Percentiles rank a stretch among this genome's conserved stretches.
Conservation (phyloP, 352 stramenopile genomes). For the Phytophthora hybrid region DNA sequence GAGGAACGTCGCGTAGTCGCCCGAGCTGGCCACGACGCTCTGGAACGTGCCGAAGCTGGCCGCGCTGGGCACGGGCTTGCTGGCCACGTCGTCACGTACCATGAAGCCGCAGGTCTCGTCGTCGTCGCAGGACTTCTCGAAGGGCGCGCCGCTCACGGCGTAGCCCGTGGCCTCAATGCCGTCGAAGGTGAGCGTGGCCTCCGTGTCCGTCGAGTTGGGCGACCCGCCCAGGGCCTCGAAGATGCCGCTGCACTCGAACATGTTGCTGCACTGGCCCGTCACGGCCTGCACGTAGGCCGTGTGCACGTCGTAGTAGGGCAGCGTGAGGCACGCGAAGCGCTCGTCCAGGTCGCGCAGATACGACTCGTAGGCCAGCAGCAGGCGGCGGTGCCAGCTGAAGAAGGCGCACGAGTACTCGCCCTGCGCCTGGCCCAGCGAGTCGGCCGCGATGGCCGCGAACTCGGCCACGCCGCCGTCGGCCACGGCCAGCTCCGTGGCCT, state of each 20-base stretch:
- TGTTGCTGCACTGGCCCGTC: constrained; percentile 57
- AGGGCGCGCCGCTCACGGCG: constrained; percentile 42
- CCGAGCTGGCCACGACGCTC: constrained; percentile 55
- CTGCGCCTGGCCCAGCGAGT: constrained; percentile 58
- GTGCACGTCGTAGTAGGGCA: constrained; percentile 86
- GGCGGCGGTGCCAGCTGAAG: constrained; percentile 71
- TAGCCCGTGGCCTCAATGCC: constrained; percentile 46
- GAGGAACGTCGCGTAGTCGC: constrained; percentile 66
- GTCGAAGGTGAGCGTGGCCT: constrained; percentile 35
- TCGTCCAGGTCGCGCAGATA: constrained; percentile 66
- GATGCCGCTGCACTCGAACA: constrained; percentile 73
- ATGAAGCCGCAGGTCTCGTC: constrained; percentile 46
- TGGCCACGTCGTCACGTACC: constrained; percentile 53
- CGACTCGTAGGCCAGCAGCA: constrained; percentile 72
- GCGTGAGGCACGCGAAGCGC: constrained; percentile 69
- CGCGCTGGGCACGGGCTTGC: constrained; percentile 47
- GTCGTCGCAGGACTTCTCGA: constrained; percentile 53
- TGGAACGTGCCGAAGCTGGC: constrained; percentile 65
- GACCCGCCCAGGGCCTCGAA: constrained; percentile 58
- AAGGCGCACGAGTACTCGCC: constrained; percentile 67
- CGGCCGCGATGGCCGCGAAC: constrained; percentile 60
- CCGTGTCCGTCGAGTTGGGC: constrained; percentile 20
- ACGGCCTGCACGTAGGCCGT: constrained; percentile 63
- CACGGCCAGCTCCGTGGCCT: constrained; percentile 54
- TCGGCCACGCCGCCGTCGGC: constrained; percentile 53